Evolutionary conservation across 257 asterid species (phyloP).

Genomic region (Ligustrum vulgare): DNA sequence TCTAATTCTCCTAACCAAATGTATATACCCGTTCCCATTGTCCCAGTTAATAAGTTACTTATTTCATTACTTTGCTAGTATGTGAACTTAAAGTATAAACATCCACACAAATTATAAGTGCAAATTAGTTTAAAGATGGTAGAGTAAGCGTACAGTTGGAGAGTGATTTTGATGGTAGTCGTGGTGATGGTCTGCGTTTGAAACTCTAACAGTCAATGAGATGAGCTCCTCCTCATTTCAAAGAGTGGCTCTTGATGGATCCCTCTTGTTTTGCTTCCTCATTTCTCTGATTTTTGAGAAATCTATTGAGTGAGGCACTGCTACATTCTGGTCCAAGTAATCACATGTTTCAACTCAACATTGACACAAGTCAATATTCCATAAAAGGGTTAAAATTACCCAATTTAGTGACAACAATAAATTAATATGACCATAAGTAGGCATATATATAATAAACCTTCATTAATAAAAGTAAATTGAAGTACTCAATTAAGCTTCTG

Average conservation of each 20-base stretch:
- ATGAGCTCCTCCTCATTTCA: constrained; percentile 85
- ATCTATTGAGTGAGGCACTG: constrained; percentile 78
- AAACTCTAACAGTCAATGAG: constrained; percentile 41
- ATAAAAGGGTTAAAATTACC: neutral
- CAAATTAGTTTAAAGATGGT: neutral
- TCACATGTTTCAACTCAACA: neutral
- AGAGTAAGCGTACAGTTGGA: constrained; percentile 55
- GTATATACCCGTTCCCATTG: constrained; percentile 16
- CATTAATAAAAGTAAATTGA: neutral
- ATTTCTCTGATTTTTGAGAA: constrained; percentile 81
- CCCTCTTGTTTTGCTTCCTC: constrained; percentile 88
- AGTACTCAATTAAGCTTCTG: neutral
- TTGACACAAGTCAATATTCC: neutral
- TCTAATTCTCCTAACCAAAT: constrained; percentile 30
- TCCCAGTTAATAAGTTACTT: no score
- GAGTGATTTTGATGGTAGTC: constrained; percentile 41
- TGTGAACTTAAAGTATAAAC: neutral
- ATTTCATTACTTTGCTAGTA: neutral
- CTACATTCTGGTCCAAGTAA: constrained; percentile 85
- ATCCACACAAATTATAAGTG: neutral
- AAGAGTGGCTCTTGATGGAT: constrained; percentile 77
- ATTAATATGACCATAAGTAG: neutral
- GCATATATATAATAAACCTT: neutral
- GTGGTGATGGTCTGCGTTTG: constrained; percentile 39
- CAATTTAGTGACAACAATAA: neutral